Percentiles rank a stretch among this genome's conserved stretches.
phyloP scores from a whole-genome alignment of 331 rosid species.

The Quercus lobata region DNA sequence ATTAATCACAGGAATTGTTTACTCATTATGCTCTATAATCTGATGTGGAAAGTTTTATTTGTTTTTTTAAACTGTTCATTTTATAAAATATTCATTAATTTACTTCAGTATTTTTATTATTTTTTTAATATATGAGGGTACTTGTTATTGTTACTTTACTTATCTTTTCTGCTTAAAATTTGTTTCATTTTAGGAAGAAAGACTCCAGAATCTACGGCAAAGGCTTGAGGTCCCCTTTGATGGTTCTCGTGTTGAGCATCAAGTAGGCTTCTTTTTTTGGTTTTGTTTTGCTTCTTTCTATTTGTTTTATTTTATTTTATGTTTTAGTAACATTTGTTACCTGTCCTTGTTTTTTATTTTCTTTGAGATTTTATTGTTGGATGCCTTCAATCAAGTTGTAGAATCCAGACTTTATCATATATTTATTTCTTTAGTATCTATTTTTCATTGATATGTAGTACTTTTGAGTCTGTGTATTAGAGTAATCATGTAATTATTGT shows the following conservation, averaged over 20 bases:
- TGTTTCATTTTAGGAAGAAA: conserved; percentile 60
- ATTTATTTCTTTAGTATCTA: not conserved
- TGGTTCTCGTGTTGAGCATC: conserved; percentile 80
- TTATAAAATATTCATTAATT: not conserved
- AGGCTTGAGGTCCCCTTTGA: conserved; percentile 86
- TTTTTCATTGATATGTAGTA: too few species aligned
- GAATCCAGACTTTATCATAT: not conserved
- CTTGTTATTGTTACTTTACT: not conserved
- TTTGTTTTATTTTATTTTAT: conserved; percentile 1
- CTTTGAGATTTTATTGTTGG: not conserved
- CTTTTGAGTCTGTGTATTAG: too few species aligned
- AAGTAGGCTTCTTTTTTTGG: conserved; percentile 39
- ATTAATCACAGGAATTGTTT: not conserved
- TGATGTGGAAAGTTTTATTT: not conserved
- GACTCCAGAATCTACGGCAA: conserved; percentile 50
- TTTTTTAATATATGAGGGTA: too few species aligned
- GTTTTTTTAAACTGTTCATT: not conserved
- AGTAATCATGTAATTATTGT: not conserved
- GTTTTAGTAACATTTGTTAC: conserved; percentile 2
- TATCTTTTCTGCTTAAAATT: not conserved
- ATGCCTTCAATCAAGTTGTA: not conserved
- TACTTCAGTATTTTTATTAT: too few species aligned
- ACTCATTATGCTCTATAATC: too few species aligned
- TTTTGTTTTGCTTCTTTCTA: not conserved
- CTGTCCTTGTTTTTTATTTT: not conserved